Percentiles rank a stretch among this genome's conserved stretches.
Conservation (phyloP, 495 filamentous ascomycete genomes). For the Ramalina peruviana region DNA sequence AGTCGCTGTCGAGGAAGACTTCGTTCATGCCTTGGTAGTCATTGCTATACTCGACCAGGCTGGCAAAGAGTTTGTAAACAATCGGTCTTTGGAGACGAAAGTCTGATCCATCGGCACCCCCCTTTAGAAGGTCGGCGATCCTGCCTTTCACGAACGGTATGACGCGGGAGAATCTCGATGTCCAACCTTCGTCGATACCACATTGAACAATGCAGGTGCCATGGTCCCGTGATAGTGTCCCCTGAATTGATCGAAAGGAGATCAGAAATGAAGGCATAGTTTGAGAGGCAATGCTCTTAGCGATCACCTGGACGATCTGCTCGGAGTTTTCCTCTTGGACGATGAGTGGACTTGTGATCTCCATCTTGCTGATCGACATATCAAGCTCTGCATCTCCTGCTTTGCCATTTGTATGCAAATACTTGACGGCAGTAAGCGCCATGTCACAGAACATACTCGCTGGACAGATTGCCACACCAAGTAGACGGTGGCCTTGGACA, state of each 20-base stretch:
- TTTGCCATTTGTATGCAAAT: constrained; percentile 23
- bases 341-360: neutral
- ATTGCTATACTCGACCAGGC: constrained; percentile 26
- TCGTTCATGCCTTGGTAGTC: constrained; percentile 39
- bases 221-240: neutral
- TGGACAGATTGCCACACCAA: constrained; percentile 26
- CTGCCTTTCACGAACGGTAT: neutral
- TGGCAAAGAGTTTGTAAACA: constrained; percentile 35
- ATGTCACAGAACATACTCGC: constrained; percentile 28
- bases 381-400: constrained; percentile 24
- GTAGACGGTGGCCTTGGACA: constrained; percentile 43
- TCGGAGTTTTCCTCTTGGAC: neutral
- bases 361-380: constrained; percentile 22
- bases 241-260: neutral
- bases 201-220: neutral
- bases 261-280: neutral
- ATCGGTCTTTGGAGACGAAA: constrained; percentile 12
- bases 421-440: constrained; percentile 32
- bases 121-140: neutral
- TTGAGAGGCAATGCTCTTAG: neutral
- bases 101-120: neutral
- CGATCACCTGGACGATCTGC: neutral
- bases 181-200: neutral
- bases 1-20: constrained; percentile 54
- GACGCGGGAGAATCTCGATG: neutral